Base-by-base conservation (phyloP, 108 stramenopile genomes). In the Ochromonas danica region DNA sequence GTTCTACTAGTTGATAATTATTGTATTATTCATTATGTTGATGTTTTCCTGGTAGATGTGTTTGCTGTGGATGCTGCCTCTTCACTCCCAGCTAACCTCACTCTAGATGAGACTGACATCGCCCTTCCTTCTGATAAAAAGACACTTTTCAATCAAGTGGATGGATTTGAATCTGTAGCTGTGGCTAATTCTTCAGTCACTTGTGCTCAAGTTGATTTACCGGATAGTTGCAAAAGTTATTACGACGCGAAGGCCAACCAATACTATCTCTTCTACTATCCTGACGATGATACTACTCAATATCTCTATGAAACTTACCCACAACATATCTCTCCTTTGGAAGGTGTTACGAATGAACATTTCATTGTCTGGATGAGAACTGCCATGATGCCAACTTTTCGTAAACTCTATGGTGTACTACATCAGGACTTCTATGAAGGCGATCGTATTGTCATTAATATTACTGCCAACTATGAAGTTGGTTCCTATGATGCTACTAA, bases 361-460 rank as follows among this genome's bases (percentile, higher is more conserved):
- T 98, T 99, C 85, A 89, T 97, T 1, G 97, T 98, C 1, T 99
- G 99, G 99, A 99, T 99, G 99, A 87, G 97, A 22, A 86, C 89
- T 0, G 97, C 97, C 0, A 92, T 92, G 0, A 78, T 93, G 6
- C 93, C 96, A 0, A 85, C 74, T n/a, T 99, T 99, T 85, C 93
- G 97, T 42, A 99, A 99, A 81, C 86, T 98, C 6, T 98, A 99
- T 80, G 98, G 97, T 42, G 78, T 63, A 70, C 10, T 92, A 87
- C 22, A 51, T 51, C 78, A 30, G 25, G 87, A 88, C 33, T 89
- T 99, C 62, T 89, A 90, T 1, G 82, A 81, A 25, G 92, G 92
- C 14, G 88, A 86, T 0, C 79, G 51, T 36, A 60, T 97, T 1
- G 82, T 82, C 1, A 92, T 99, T 75, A 43, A 88, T 1, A 80